A percentile compares a stretch with the other conserved stretches of the same genome.
Evolutionary conservation across 768 basidiomycete genomes (phyloP).

Genomic region (Macrolepiota fuliginosa): DNA sequence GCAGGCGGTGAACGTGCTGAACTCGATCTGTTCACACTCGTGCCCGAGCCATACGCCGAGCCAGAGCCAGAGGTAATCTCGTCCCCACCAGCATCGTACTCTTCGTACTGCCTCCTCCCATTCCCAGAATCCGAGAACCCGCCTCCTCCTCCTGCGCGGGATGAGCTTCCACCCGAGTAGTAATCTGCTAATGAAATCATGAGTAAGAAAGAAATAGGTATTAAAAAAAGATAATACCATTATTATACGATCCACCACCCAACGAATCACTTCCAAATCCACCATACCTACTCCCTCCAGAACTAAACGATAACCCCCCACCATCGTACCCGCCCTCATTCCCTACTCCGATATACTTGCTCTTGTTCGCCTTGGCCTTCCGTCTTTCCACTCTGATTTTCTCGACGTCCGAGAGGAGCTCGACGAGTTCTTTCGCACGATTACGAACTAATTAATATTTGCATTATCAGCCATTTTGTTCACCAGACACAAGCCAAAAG

Average conservation of each 20-base stretch:
- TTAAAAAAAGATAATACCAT: no score
- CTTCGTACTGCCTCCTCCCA: slow-evolving; percentile 68
- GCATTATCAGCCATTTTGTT: neutral
- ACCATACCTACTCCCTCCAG: slow-evolving; percentile 37
- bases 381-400: slow-evolving; percentile 84
- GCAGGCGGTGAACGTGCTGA: slow-evolving; percentile 23
- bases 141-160: slow-evolving; percentile 9
- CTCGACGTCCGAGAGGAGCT: slow-evolving; percentile 88
- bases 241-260: slow-evolving; percentile 26
- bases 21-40: slow-evolving; percentile 32
- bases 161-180: slow-evolving; percentile 38
- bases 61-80: slow-evolving; percentile 43
- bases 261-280: slow-evolving; percentile 45
- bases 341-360: slow-evolving; percentile 86
- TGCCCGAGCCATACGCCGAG: slow-evolving; percentile 25
- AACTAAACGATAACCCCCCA: slow-evolving; percentile 27
- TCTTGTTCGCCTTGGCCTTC: slow-evolving; percentile 88
- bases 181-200: slow-evolving; percentile 31
- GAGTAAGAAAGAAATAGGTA: no score
- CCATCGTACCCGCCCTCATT: slow-evolving; percentile 63
- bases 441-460: slow-evolving; percentile 71
- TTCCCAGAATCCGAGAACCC: slow-evolving; percentile 57
- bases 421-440: slow-evolving; percentile 89
- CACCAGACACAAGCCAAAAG: neutral
- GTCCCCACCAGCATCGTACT: slow-evolving; percentile 96